Percentiles rank a stretch among this genome's conserved stretches.
phyloP scores from a whole-genome alignment of 2,329 filamentous ascomycete species.

The Aspergillus melleus region DNA sequence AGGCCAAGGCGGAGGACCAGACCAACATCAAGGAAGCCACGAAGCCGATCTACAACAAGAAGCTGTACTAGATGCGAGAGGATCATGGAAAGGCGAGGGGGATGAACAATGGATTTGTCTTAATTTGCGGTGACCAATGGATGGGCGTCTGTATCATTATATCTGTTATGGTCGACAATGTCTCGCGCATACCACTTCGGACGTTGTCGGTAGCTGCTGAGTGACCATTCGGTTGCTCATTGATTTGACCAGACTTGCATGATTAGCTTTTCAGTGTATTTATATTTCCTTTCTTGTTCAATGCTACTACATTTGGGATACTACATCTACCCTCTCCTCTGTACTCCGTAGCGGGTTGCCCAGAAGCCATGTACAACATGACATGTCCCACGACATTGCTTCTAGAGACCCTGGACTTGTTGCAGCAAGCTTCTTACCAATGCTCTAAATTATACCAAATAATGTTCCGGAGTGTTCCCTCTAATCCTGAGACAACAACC shows the following conservation, averaged over 20 bases:
- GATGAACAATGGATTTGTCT: constrained; percentile 5
- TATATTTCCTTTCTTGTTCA: constrained; percentile 29
- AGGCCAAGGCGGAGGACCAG: constrained; percentile 38
- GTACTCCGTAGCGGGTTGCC: background rate
- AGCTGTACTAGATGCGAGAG: constrained; percentile 24
- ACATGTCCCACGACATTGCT: background rate
- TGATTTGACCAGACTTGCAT: constrained; percentile 23
- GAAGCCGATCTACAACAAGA: constrained; percentile 31
- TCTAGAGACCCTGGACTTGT: background rate
- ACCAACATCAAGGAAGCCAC: constrained; percentile 35
- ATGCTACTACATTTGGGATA: constrained; percentile 16
- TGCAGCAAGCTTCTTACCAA: background rate
- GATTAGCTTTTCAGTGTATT: constrained; percentile 33
- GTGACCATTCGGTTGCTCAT: constrained; percentile 7
- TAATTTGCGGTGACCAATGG: constrained; percentile 7
- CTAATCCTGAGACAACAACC: background rate
- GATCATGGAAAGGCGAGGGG: constrained; percentile 1
- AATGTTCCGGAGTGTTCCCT: background rate
- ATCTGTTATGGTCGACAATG: constrained; percentile 12
- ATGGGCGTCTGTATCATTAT: constrained; percentile 23
- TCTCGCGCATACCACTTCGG: constrained; percentile 5
- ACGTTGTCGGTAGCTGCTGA: constrained; percentile 2
- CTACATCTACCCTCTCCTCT: background rate
- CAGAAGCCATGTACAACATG: background rate
- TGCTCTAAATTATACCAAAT: background rate